Conservation (phyloP, 2,329 filamentous ascomycete species). For the Boeremia exigua region DNA sequence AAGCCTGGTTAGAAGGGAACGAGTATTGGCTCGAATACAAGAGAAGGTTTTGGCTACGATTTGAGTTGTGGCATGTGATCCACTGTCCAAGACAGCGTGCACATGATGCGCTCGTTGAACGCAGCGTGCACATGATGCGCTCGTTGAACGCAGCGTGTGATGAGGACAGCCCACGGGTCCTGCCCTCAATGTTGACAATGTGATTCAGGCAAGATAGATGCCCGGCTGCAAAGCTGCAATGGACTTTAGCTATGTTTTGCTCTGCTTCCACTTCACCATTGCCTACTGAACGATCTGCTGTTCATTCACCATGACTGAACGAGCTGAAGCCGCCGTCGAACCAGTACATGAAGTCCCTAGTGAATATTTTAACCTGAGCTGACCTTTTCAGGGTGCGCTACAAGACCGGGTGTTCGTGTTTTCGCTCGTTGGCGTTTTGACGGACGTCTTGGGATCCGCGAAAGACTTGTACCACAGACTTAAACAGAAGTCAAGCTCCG, state of each 20-base stretch:
- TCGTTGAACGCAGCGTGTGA: background rate
- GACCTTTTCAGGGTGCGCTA: slow-evolving; percentile 22
- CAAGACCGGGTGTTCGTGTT: slow-evolving; percentile 37
- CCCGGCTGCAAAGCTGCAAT: background rate
- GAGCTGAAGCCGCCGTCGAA: background rate
- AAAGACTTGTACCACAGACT: slow-evolving; percentile 41
- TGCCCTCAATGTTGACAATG: slow-evolving; percentile 1
- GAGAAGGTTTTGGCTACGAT: background rate
- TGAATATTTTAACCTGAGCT: background rate
- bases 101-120: slow-evolving; percentile 1
- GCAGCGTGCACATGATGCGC: slow-evolving; percentile 7
- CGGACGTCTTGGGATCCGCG: slow-evolving; percentile 39
- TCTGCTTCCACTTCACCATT: background rate
- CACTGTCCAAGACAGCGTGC: slow-evolving; percentile 1
- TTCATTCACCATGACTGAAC: background rate
- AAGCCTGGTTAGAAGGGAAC: no score
- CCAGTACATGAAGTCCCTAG: background rate
- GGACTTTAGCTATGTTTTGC: background rate
- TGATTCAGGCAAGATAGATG: background rate
- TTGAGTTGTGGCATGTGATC: slow-evolving; percentile 2
- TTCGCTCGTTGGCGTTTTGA: slow-evolving; percentile 38
- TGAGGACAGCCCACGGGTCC: background rate
- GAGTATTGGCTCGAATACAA: background rate
- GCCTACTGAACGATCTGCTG: background rate
- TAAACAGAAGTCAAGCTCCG: slow-evolving; percentile 29